A percentile compares a stretch with the other conserved stretches of the same genome.
These are phyloP conservation scores for Pseudonitzschia multistriata DNA, from an alignment of 108 stramenopile genomes.

Conservation along the genomic window DNA sequence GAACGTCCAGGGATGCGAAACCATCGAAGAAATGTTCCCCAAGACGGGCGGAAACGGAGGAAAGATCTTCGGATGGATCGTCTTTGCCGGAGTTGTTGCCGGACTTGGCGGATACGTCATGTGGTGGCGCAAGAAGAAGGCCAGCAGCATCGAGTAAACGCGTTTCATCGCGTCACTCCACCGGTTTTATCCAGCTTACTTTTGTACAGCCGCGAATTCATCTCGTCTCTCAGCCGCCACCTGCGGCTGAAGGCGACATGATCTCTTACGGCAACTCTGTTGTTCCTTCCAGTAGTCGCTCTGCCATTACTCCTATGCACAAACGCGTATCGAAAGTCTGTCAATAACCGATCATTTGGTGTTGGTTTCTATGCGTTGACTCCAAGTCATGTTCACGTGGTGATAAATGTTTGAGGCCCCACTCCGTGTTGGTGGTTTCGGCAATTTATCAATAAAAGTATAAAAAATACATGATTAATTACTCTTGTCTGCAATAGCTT, in stretches of 20 bases:
- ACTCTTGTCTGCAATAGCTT: too few relatives aligned
- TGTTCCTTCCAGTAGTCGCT: background rate
- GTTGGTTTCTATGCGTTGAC: background rate
- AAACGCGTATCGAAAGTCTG: background rate
- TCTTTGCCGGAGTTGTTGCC: constrained; percentile 16
- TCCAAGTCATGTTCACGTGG: background rate
- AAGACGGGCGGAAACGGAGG: constrained; percentile 16
- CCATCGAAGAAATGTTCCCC: constrained; percentile 19
- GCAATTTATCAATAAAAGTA: background rate
- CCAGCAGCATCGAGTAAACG: constrained; percentile 11
- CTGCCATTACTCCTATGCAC: background rate
- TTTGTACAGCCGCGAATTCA: background rate
- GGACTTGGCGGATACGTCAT: constrained; percentile 34
- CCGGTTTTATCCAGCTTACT: background rate
- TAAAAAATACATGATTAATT: too few relatives aligned
- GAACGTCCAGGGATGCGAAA: constrained; percentile 21
- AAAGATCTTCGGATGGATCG: constrained; percentile 43
- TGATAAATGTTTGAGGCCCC: background rate
- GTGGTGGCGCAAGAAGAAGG: constrained; percentile 49
- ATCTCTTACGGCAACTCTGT: background rate
- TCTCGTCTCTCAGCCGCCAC: background rate
- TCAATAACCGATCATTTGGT: background rate
- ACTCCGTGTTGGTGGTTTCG: background rate
- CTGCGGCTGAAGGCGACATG: background rate
- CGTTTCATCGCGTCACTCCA: background rate